Conservation (phyloP, 345 rosid species). For the Carallia pectinifolia region DNA sequence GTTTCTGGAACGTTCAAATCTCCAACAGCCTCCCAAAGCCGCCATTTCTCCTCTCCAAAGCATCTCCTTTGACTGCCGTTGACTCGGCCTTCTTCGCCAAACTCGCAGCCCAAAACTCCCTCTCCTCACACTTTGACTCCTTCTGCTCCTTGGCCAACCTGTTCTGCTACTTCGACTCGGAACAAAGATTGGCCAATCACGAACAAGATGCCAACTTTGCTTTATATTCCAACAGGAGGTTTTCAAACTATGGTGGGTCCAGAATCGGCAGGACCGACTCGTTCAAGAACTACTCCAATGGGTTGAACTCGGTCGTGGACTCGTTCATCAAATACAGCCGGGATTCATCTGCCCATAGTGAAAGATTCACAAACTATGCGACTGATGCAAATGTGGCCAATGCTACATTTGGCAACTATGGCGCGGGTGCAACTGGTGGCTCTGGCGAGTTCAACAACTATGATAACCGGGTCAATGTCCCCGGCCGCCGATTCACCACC, state of each 20-base stretch:
- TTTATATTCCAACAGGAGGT: constrained; percentile 22
- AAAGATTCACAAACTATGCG: constrained; percentile 24
- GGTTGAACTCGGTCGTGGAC: constrained; percentile 24
- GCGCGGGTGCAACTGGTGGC: constrained; percentile 27
- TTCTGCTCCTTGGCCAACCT: constrained; percentile 30
- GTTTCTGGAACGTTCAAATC: constrained; percentile 32
- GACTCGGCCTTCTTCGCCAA: constrained; percentile 28
- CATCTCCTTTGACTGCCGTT: constrained; percentile 28
- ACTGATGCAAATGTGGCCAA: constrained; percentile 29
- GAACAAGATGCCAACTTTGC: constrained; percentile 24
- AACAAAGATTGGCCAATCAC: not conserved
- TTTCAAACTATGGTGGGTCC: constrained; percentile 25
- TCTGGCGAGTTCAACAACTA: constrained; percentile 27
- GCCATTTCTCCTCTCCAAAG: constrained; percentile 29
- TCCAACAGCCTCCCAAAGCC: constrained; percentile 26
- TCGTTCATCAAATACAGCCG: constrained; percentile 28
- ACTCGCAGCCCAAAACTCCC: constrained; percentile 26
- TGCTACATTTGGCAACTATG: constrained; percentile 32
- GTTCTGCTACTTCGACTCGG: constrained; percentile 21
- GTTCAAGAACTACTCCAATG: constrained; percentile 35
- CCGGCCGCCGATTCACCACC: constrained; percentile 31
- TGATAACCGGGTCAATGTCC: constrained; percentile 27
- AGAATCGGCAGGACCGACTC: constrained; percentile 23
- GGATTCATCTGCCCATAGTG: constrained; percentile 19
- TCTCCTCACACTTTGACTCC: constrained; percentile 20